Percentiles rank a stretch among this genome's conserved stretches.
phyloP scores from a whole-genome alignment of 2,329 filamentous ascomycete species.

The Fusarium sulawesiense region DNA sequence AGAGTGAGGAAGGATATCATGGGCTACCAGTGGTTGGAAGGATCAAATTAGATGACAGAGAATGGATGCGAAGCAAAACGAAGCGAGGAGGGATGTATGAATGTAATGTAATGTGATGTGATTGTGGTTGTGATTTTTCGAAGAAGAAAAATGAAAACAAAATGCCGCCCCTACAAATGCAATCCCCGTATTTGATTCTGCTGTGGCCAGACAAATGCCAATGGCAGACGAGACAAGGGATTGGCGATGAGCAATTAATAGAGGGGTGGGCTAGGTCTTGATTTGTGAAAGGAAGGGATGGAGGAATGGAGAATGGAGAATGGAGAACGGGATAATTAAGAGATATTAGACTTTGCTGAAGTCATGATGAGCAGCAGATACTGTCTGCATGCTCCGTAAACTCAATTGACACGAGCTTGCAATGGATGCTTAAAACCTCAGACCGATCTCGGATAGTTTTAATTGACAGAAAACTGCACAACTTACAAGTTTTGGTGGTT shows the following conservation, averaged over 20 bases:
- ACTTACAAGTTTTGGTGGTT: conserved; percentile 18
- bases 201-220: conserved; percentile 35
- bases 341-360: conserved; percentile 27
- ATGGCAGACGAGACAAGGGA: conserved; percentile 26
- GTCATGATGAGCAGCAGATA: conserved; percentile 21
- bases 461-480: conserved; percentile 1
- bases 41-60: conserved; percentile 36
- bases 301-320: conserved; percentile 9
- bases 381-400: conserved; percentile 6
- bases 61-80: conserved; percentile 16
- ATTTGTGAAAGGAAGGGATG: conserved; percentile 1
- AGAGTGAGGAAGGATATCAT: conserved; percentile 29
- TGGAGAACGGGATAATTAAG: conserved; percentile 23
- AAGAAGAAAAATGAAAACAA: conserved; percentile 19
- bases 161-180: conserved; percentile 33
- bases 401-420: conserved; percentile 4
- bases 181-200: conserved; percentile 28
- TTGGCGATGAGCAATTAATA: conserved; percentile 28
- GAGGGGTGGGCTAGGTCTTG: conserved; percentile 17
- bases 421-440: background rate
- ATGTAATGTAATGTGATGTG: background rate
- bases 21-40: conserved; percentile 37
- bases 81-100: conserved; percentile 4
- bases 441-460: background rate
- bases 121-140: background rate